Conservation (phyloP, 139 green algal species). For the Tetradesmus obliquus region DNA sequence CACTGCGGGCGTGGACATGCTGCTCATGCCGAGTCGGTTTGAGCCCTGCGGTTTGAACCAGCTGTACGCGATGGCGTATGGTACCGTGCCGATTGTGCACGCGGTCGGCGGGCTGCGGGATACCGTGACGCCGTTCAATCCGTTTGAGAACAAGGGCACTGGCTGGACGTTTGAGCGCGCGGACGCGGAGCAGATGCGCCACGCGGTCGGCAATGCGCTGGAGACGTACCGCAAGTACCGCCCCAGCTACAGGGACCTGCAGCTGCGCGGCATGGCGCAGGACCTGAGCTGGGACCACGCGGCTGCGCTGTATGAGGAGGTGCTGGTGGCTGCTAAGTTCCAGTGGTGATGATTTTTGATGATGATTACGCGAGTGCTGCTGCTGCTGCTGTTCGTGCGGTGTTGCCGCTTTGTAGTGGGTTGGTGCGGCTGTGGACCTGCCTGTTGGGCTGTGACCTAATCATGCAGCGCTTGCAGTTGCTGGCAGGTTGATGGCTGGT, state of each 20-base stretch:
- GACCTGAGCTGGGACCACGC: conserved; percentile 87
- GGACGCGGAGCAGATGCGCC: conserved; percentile 74
- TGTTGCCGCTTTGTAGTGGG: no score
- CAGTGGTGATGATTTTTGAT: conserved; percentile 65
- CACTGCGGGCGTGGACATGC: conserved; percentile 81
- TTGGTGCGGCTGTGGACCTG: no score
- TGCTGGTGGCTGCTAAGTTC: conserved; percentile 93
- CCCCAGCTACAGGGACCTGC: conserved; percentile 74
- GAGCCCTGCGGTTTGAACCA: conserved; percentile 66
- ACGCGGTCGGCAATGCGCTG: conserved; percentile 76
- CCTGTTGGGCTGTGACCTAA: no score
- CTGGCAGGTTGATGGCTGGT: no score
- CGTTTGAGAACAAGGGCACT: conserved; percentile 83
- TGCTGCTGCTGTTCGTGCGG: neutral
- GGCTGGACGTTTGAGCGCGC: conserved; percentile 86
- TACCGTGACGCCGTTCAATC: conserved; percentile 88
- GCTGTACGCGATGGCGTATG: conserved; percentile 98
- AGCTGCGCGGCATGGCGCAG: conserved; percentile 81
- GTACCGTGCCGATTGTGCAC: conserved; percentile 94
- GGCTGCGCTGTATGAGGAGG: conserved; percentile 92
- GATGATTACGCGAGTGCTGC: neutral
- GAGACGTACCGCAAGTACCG: conserved; percentile 81
- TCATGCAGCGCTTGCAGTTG: no score
- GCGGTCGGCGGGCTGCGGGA: conserved; percentile 89
- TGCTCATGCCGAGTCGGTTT: conserved; percentile 88